Conservation (phyloP, 768 basidiomycete species). For the Russula ochroleuca region DNA sequence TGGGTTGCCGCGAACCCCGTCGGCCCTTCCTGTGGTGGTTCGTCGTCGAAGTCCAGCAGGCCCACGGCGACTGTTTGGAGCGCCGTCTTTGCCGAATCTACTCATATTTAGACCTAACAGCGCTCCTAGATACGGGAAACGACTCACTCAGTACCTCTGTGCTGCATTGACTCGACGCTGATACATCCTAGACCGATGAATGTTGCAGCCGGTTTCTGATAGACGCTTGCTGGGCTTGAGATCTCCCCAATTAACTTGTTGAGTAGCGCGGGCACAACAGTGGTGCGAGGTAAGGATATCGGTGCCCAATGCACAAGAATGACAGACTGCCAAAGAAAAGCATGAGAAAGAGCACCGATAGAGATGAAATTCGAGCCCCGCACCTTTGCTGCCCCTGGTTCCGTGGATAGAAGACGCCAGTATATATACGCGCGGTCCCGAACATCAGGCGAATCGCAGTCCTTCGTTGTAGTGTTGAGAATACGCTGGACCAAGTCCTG, state of each 20-base stretch:
- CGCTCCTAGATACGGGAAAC: conserved; percentile 1
- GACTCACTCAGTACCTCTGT: conserved; percentile 57
- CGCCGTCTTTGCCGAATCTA: conserved; percentile 73
- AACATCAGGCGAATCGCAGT: conserved; percentile 95
- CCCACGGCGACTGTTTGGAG: conserved; percentile 87
- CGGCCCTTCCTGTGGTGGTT: conserved; percentile 54
- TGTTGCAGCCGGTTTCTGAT: conserved; percentile 95
- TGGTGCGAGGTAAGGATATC: conserved; percentile 88
- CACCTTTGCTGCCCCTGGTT: conserved; percentile 94
- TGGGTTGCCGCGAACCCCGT: conserved; percentile 77
- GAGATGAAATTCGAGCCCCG: background rate
- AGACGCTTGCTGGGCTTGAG: conserved; percentile 86
- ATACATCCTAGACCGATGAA: conserved; percentile 91
- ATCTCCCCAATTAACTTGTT: conserved; percentile 92
- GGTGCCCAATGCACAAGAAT: conserved; percentile 90
- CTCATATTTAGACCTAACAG: conserved; percentile 8
- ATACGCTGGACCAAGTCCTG: conserved; percentile 92
- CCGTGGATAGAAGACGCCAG: conserved; percentile 92
- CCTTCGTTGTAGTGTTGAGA: conserved; percentile 90
- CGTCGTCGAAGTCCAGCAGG: conserved; percentile 88
- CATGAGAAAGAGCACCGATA: background rate
- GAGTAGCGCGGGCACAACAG: conserved; percentile 78
- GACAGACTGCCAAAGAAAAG: conserved; percentile 51
- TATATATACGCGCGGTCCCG: conserved; percentile 97
- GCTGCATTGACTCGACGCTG: conserved; percentile 72